These are phyloP conservation scores for Trichoderma oligosporum DNA, from an alignment of 2,329 filamentous ascomycete species.

Conservation along the genomic window DNA sequence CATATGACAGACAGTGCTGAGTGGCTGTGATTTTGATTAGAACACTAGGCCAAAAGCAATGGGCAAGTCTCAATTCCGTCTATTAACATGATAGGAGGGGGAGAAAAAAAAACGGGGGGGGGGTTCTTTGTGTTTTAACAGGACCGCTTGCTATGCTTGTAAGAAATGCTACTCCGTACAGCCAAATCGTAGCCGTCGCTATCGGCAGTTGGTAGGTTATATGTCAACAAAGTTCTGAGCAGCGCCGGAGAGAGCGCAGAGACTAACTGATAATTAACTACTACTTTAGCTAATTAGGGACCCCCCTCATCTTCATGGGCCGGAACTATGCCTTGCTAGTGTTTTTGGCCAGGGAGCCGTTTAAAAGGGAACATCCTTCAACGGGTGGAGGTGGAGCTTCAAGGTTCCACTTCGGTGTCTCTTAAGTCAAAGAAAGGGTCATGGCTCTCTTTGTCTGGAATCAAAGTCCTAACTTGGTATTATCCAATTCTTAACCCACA, in stretches of 20 bases:
- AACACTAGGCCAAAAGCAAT: too few relatives aligned
- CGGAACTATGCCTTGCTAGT: constrained; percentile 16
- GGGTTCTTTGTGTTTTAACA: neutral
- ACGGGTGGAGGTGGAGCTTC: constrained; percentile 18
- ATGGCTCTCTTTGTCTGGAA: constrained; percentile 11
- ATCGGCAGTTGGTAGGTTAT: constrained; percentile 2
- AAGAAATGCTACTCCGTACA: neutral
- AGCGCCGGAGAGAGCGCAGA: neutral
- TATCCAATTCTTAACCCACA: constrained; percentile 17
- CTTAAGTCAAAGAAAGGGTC: constrained; percentile 19
- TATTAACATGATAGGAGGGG: too few relatives aligned
- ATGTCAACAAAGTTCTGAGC: neutral
- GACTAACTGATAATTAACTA: too few relatives aligned
- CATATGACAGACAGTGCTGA: too few relatives aligned
- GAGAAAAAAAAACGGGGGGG: neutral
- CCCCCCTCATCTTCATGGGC: constrained; percentile 10
- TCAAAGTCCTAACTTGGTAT: constrained; percentile 9
- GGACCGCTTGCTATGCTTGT: neutral
- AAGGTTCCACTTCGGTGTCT: constrained; percentile 19
- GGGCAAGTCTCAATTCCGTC: too few relatives aligned
- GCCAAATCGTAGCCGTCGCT: neutral
- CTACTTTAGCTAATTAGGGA: constrained; percentile 16
- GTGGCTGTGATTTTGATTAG: too few relatives aligned
- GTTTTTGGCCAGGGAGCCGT: constrained; percentile 11
- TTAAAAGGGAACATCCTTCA: constrained; percentile 14